Percentiles rank a stretch among this genome's conserved stretches.
phyloP scores from a whole-genome alignment of 2,329 filamentous ascomycete species.

The Diplodia sapinea region DNA sequence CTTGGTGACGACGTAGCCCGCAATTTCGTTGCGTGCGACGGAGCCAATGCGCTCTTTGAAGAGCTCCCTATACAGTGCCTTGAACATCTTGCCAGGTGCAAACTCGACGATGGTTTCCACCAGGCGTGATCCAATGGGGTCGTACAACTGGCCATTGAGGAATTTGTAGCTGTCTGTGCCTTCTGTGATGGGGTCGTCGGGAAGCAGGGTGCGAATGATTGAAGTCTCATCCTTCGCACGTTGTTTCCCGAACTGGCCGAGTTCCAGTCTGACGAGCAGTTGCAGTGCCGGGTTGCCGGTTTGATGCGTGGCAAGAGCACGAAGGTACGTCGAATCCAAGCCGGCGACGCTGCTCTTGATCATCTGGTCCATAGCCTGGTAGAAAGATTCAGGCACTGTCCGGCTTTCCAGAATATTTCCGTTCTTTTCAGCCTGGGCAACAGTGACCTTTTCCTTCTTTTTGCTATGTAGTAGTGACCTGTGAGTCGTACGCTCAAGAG shows the following conservation, averaged over 20 bases:
- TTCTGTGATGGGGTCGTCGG: conserved; percentile 77
- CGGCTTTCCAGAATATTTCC: conserved; percentile 45
- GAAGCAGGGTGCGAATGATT: conserved; percentile 77
- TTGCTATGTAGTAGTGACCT: conserved; percentile 85
- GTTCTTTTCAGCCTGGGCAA: conserved; percentile 57
- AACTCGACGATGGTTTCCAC: conserved; percentile 84
- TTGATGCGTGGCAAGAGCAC: conserved; percentile 84
- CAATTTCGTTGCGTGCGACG: conserved; percentile 86
- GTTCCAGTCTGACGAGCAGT: conserved; percentile 83
- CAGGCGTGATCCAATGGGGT: conserved; percentile 85
- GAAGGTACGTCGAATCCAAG: conserved; percentile 79
- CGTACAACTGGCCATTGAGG: conserved; percentile 85
- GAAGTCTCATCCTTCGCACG: conserved; percentile 69
- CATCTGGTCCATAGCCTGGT: conserved; percentile 77
- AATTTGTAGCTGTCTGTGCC: conserved; percentile 77
- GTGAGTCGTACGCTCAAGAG: conserved; percentile 66
- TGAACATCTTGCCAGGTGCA: conserved; percentile 88
- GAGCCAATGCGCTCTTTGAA: conserved; percentile 81
- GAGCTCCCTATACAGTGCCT: conserved; percentile 78
- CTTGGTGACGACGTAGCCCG: conserved; percentile 83
- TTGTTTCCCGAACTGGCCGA: conserved; percentile 72
- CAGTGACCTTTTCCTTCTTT: conserved; percentile 81
- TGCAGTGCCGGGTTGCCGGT: conserved; percentile 94
- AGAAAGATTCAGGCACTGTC: conserved; percentile 79
- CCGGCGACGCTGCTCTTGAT: conserved; percentile 75